Evolutionary conservation across 1,284 basidiomycete genomes (phyloP).

Genomic region (Papiliotrema nemorosa): DNA sequence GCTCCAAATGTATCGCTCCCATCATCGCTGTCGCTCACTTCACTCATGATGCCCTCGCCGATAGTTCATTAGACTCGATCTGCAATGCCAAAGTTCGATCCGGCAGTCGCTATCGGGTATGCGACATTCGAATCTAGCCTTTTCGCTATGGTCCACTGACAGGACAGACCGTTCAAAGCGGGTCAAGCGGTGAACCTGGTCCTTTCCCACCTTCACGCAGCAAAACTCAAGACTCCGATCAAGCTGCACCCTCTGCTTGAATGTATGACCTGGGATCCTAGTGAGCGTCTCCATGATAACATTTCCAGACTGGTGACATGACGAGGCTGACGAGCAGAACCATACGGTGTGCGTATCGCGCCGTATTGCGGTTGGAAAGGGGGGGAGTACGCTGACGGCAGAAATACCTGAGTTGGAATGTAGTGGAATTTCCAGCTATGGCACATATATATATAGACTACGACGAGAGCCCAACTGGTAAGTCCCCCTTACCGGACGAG

Average conservation of each 20-base stretch:
- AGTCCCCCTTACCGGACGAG: neutral
- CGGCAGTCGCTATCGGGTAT: conserved; percentile 23
- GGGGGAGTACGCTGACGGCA: conserved; percentile 2
- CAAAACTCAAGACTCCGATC: conserved; percentile 11
- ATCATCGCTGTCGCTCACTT: no score
- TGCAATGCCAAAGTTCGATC: conserved; percentile 30
- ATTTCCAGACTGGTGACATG: neutral
- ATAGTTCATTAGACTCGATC: no score
- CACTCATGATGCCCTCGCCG: no score
- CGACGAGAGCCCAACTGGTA: conserved; percentile 23
- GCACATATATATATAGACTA: conserved; percentile 27
- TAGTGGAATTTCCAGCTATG: conserved; percentile 23
- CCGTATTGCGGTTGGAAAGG: neutral
- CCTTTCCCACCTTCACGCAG: conserved; percentile 21
- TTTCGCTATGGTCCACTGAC: neutral
- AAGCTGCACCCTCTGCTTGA: conserved; percentile 23
- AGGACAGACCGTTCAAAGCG: conserved; percentile 23
- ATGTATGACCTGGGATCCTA: conserved; percentile 24
- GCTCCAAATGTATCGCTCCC: no score
- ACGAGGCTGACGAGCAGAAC: conserved; percentile 13
- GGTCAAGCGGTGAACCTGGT: conserved; percentile 22
- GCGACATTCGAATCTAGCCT: neutral
- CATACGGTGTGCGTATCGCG: conserved; percentile 18
- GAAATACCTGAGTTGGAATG: conserved; percentile 31
- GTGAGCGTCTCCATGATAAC: conserved; percentile 10